Evolutionary conservation across 2,329 filamentous ascomycete genomes (phyloP).

Genomic region (Trichoderma sp.): DNA sequence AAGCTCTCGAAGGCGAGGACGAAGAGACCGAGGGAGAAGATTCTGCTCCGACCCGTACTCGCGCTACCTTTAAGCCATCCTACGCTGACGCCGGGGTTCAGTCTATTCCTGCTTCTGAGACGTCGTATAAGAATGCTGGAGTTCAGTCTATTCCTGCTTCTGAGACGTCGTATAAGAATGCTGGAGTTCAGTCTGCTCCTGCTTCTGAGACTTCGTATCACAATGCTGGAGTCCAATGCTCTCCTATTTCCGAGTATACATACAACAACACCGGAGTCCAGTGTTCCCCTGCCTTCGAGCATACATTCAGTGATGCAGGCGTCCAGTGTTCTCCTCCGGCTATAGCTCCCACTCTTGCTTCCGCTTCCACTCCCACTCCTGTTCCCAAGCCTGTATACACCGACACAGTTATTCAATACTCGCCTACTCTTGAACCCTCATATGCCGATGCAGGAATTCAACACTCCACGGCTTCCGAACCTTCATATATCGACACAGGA

Average conservation of each 20-base stretch:
- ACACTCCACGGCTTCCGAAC: slow-evolving; percentile 30
- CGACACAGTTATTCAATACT: not conserved
- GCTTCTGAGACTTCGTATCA: not conserved
- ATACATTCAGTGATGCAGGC: not conserved
- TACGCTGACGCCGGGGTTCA: slow-evolving; percentile 79
- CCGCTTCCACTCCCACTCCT: not conserved
- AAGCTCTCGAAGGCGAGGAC: slow-evolving; percentile 54
- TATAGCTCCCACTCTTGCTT: not conserved
- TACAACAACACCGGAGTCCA: not conserved
- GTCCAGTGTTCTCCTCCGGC: not conserved
- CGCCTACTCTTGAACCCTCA: slow-evolving; percentile 30
- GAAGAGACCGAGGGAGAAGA: slow-evolving; percentile 38
- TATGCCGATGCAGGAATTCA: not conserved
- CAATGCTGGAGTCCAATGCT: slow-evolving; percentile 2
- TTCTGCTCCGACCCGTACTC: slow-evolving; percentile 28
- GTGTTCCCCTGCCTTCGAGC: not conserved
- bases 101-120: slow-evolving; percentile 58
- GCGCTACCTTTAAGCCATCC: slow-evolving; percentile 37
- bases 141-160: not conserved
- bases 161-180: not conserved
- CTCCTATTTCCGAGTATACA: not conserved
- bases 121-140: not conserved
- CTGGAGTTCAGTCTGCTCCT: slow-evolving; percentile 4
- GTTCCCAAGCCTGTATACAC: slow-evolving; percentile 30
- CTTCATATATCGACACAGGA: slow-evolving; percentile 69